phyloP scores from a whole-genome alignment of 2,329 filamentous ascomycete species.

The Diaporthe sp. region DNA sequence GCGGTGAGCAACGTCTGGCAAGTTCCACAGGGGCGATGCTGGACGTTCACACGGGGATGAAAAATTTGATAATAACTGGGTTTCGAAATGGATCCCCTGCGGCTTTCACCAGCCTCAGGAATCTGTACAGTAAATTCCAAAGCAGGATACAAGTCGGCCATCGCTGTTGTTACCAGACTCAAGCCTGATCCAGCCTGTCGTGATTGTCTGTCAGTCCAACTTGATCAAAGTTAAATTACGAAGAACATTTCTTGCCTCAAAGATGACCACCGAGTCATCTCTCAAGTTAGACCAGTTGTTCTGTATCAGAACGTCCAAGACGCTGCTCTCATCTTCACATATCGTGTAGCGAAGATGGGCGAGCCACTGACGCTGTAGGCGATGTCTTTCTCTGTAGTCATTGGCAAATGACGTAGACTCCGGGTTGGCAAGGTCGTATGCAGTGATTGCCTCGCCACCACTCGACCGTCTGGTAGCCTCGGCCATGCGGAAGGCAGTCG shows the following conservation, averaged over 20 bases:
- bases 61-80: neutral
- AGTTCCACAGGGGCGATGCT: neutral
- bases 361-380: slow-evolving; percentile 45
- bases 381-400: slow-evolving; percentile 37
- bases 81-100: neutral
- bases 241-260: neutral
- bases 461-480: slow-evolving; percentile 39
- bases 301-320: neutral
- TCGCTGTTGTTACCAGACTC: neutral
- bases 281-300: neutral
- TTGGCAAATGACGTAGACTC: slow-evolving; percentile 33
- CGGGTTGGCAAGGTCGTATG: slow-evolving; percentile 38
- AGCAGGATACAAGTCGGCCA: neutral
- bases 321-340: neutral
- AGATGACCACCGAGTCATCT: neutral
- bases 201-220: neutral
- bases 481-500: slow-evolving; percentile 48
- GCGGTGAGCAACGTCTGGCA: neutral
- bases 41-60: neutral
- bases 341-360: slow-evolving; percentile 43
- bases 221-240: no score
- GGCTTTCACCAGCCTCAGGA: neutral
- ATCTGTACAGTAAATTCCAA: neutral
- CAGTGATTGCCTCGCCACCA: slow-evolving; percentile 30
- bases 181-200: neutral